Percentiles rank a stretch among this genome's conserved stretches.
These are phyloP conservation scores for Penicillium italicum DNA, from an alignment of 2,329 filamentous ascomycete species.

Conservation along the genomic window DNA sequence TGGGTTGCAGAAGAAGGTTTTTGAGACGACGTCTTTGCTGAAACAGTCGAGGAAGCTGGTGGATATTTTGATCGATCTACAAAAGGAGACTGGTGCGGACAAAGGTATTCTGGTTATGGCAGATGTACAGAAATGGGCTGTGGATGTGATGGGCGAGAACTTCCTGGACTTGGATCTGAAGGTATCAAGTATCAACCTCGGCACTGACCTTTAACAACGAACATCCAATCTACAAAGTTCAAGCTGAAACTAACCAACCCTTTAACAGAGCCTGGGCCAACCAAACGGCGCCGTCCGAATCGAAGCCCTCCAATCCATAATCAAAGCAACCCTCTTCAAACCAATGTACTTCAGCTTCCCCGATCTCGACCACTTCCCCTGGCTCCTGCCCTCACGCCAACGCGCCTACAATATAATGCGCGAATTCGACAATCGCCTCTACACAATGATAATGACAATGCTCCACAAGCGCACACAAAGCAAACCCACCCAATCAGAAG, in stretches of 20 bases:
- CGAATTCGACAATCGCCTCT: slow-evolving; percentile 24
- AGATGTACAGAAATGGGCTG: slow-evolving; percentile 27
- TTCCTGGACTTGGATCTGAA: slow-evolving; percentile 28
- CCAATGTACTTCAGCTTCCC: slow-evolving; percentile 29
- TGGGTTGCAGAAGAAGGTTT: slow-evolving; percentile 31
- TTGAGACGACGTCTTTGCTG: slow-evolving; percentile 23
- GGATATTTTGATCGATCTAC: slow-evolving; percentile 22
- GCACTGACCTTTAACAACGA: not conserved
- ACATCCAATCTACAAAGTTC: not conserved
- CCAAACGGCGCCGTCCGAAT: slow-evolving; percentile 19
- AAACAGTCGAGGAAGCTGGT: slow-evolving; percentile 25
- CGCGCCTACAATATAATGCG: slow-evolving; percentile 23
- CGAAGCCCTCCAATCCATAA: slow-evolving; percentile 25
- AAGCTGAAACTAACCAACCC: not conserved
- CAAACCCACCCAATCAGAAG: slow-evolving; percentile 1
- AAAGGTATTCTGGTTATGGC: slow-evolving; percentile 21
- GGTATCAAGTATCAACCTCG: slow-evolving; percentile 8
- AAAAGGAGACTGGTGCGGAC: not conserved
- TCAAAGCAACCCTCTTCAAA: slow-evolving; percentile 27
- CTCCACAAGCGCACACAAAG: not conserved
- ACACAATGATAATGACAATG: slow-evolving; percentile 10
- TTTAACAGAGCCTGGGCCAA: slow-evolving; percentile 18
- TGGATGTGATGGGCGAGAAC: slow-evolving; percentile 26
- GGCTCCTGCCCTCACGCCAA: slow-evolving; percentile 20
- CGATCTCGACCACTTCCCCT: slow-evolving; percentile 24